A percentile compares a stretch with the other conserved stretches of the same genome.
Conservation (phyloP, 805 yeast genomes). For the Saccharomycopsis malanga region DNA sequence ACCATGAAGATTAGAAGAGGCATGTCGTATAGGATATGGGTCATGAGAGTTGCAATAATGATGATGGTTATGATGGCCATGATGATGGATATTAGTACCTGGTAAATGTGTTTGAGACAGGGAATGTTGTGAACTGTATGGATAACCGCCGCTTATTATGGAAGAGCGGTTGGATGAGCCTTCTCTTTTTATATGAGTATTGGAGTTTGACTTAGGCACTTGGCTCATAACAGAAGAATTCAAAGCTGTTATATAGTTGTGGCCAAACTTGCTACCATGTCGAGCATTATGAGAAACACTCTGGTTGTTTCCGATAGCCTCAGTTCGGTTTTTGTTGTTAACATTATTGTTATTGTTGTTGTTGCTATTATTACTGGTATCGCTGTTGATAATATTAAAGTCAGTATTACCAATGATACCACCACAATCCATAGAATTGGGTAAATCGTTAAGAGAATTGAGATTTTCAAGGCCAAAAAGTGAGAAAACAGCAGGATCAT, state of each 20-base stretch:
- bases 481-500: no score
- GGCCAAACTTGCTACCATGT: background rate
- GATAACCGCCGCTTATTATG: slow-evolving; percentile 1
- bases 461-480: no score
- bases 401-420: background rate
- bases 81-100: slow-evolving; percentile 17
- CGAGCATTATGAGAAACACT: no score
- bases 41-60: slow-evolving; percentile 17
- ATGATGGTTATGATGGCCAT: slow-evolving; percentile 21
- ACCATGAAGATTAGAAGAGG: background rate
- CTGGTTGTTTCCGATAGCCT: slow-evolving; percentile 1
- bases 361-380: background rate
- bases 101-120: slow-evolving; percentile 7
- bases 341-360: background rate
- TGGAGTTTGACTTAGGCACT: background rate
- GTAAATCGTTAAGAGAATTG: background rate
- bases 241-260: slow-evolving; percentile 1
- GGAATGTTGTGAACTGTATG: slow-evolving; percentile 2
- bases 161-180: slow-evolving; percentile 10
- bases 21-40: slow-evolving; percentile 13
- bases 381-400: slow-evolving; percentile 1
- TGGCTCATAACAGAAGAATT: slow-evolving; percentile 1
- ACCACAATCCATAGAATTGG: background rate
- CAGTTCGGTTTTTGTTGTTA: background rate
- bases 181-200: background rate